Conservation (phyloP, 2,329 filamentous ascomycete genomes). For the Fusarium sp. region DNA sequence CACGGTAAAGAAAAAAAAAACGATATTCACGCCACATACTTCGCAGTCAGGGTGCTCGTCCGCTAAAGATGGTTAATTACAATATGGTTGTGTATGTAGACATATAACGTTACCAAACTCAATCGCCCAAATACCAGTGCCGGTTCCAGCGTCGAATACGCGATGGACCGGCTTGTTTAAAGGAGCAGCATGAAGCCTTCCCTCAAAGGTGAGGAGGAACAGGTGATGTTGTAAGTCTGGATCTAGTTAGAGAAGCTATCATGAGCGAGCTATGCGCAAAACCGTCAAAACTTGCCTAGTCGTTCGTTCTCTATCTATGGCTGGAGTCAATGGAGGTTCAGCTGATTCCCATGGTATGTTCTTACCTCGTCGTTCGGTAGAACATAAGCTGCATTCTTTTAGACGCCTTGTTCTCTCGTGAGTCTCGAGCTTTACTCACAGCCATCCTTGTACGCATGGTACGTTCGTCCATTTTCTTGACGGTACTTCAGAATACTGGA, state of each 20-base stretch:
- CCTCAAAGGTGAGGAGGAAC: constrained; percentile 20
- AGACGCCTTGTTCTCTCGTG: neutral
- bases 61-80: neutral
- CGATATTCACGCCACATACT: neutral
- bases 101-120: constrained; percentile 1
- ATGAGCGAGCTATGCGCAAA: no score
- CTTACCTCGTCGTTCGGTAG: constrained; percentile 29
- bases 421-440: neutral
- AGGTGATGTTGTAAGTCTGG: constrained; percentile 29
- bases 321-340: neutral
- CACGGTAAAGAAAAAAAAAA: accelerated
- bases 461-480: constrained; percentile 14
- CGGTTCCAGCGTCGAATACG: constrained; percentile 18
- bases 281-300: neutral
- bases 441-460: constrained; percentile 5
- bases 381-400: constrained; percentile 9
- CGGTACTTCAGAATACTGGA: constrained; percentile 20
- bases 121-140: constrained; percentile 29
- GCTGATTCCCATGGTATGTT: neutral
- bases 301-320: constrained; percentile 20
- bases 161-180: neutral
- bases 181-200: constrained; percentile 5
- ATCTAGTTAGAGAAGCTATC: neutral
- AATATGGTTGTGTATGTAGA: no score
- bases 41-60: constrained; percentile 29